phyloP scores from a whole-genome alignment of 306 rosid species.

The Quercus aquifolioides region DNA sequence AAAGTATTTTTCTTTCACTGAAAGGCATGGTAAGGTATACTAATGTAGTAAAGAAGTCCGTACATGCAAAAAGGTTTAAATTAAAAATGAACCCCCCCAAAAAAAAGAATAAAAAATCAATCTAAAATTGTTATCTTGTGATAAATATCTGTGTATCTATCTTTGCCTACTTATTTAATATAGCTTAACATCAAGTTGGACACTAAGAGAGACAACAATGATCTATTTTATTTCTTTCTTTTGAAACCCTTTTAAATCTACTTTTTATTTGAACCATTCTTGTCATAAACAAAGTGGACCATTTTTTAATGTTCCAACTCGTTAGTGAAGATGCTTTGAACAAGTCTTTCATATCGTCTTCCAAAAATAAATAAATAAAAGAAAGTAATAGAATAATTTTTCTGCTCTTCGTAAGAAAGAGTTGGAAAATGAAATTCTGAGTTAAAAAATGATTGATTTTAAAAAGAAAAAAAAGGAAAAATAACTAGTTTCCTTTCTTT shows the following conservation, averaged over 20 bases:
- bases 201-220: slow-evolving; percentile 36
- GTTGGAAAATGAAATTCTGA: no score
- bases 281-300: slow-evolving; percentile 5
- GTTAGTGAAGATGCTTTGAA: slow-evolving; percentile 16
- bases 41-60: no score
- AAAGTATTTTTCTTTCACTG: no score
- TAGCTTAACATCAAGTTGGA: slow-evolving; percentile 24
- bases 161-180: neutral
- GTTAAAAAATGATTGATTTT: neutral
- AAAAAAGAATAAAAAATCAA: no score
- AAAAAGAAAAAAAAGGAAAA: neutral
- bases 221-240: slow-evolving; percentile 30
- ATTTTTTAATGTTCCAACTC: slow-evolving; percentile 23
- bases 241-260: neutral
- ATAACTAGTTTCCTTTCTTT: slow-evolving; percentile 14
- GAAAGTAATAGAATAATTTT: neutral
- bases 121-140: neutral
- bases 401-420: slow-evolving; percentile 13
- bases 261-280: neutral
- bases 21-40: no score
- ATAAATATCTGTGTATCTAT: neutral
- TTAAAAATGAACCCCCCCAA: neutral
- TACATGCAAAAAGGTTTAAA: neutral
- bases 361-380: neutral
- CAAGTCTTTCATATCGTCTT: slow-evolving; percentile 2